Evolutionary conservation across 2,329 filamentous ascomycete species (phyloP).

Genomic region (Xylaria arbuscula): DNA sequence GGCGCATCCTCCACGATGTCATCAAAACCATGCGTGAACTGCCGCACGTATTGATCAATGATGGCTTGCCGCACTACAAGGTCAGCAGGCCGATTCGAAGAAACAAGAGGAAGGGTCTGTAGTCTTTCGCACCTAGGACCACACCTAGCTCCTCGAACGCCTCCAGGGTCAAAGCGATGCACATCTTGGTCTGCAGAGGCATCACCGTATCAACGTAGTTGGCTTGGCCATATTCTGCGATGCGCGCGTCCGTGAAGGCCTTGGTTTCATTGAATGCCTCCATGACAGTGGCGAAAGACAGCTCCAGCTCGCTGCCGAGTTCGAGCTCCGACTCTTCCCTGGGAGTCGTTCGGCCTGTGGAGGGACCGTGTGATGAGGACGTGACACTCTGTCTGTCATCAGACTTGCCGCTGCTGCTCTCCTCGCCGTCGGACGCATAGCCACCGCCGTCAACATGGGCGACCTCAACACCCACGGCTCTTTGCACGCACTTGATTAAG

Average conservation of each 20-base stretch:
- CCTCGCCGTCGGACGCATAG: conserved; percentile 18
- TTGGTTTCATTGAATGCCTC: conserved; percentile 48
- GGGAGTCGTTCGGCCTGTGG: conserved; percentile 10
- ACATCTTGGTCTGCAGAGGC: conserved; percentile 42
- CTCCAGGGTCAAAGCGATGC: conserved; percentile 44
- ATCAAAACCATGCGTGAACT: conserved; percentile 21
- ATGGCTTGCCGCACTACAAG: conserved; percentile 23
- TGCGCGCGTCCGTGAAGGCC: conserved; percentile 46
- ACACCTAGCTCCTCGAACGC: conserved; percentile 52
- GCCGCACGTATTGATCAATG: conserved; percentile 20
- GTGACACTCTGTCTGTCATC: conserved; percentile 18
- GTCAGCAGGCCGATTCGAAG: conserved; percentile 23
- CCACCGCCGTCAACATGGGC: conserved; percentile 7
- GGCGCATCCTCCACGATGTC: background rate
- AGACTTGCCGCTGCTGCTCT: conserved; percentile 22
- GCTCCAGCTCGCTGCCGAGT: conserved; percentile 17
- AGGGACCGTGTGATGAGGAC: conserved; percentile 20
- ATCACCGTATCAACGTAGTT: conserved; percentile 46
- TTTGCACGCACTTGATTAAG: conserved; percentile 18
- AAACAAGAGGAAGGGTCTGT: conserved; percentile 12
- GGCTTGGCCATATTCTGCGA: conserved; percentile 43
- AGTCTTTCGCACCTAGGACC: conserved; percentile 25
- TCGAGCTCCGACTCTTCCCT: conserved; percentile 10
- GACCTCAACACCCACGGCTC: conserved; percentile 11
- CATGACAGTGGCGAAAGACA: conserved; percentile 36